phyloP scores from a whole-genome alignment of 2,329 filamentous ascomycete genomes.

The Phialophora expanda region DNA sequence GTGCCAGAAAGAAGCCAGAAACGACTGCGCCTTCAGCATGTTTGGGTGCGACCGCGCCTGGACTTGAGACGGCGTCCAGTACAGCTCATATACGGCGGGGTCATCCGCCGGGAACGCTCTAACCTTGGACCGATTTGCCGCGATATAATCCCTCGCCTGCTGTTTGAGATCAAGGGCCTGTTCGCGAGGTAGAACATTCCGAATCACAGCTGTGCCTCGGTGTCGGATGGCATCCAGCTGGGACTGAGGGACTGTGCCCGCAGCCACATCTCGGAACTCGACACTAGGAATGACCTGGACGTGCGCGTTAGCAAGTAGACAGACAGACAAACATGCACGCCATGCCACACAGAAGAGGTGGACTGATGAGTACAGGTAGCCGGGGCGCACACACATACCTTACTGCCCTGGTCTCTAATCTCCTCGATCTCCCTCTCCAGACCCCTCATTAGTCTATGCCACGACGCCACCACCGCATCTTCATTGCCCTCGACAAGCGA shows the following conservation, averaged over 20 bases:
- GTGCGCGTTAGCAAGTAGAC: not conserved
- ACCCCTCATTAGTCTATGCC: constrained; percentile 50
- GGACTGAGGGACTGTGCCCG: constrained; percentile 45
- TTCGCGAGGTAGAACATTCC: constrained; percentile 66
- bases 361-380: not conserved
- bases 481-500: constrained; percentile 49
- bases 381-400: constrained; percentile 42
- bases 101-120: constrained; percentile 69
- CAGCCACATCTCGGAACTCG: constrained; percentile 48
- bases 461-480: constrained; percentile 48
- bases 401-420: constrained; percentile 49
- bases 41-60: constrained; percentile 70
- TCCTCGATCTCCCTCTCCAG: constrained; percentile 49
- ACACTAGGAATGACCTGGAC: constrained; percentile 51
- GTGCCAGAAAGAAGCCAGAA: constrained; percentile 70
- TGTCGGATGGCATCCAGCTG: constrained; percentile 60
- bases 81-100: constrained; percentile 75
- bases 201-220: constrained; percentile 67
- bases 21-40: constrained; percentile 64
- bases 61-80: constrained; percentile 73
- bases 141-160: constrained; percentile 68
- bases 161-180: constrained; percentile 70
- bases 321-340: not conserved
- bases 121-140: constrained; percentile 59
- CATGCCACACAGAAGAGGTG: not conserved